phyloP scores from a whole-genome alignment of 495 filamentous ascomycete species.

The Immersiella caudata region DNA sequence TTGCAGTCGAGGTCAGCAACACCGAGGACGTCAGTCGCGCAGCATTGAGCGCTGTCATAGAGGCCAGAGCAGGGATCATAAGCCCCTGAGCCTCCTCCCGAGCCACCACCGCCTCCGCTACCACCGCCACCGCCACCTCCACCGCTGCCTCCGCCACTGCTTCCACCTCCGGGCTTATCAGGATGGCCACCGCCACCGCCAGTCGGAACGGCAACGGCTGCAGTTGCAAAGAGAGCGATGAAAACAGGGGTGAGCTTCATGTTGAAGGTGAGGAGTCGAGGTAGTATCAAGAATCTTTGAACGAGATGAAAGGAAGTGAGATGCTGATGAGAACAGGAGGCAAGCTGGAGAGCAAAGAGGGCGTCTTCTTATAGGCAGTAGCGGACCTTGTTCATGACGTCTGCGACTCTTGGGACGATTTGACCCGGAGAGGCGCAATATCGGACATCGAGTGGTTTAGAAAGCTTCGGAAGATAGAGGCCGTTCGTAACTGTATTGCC shows the following conservation, averaged over 20 bases:
- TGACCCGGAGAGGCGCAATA: not conserved
- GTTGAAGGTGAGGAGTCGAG: not conserved
- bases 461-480: not conserved
- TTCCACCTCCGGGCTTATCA: not conserved
- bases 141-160: not conserved
- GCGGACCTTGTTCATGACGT: not conserved
- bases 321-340: not conserved
- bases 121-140: not conserved
- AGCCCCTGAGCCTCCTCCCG: not conserved
- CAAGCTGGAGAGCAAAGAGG: not conserved
- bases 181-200: conserved; percentile 7
- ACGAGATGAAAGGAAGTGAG: not conserved
- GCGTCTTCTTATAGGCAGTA: not conserved
- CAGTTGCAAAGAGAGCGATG: conserved; percentile 11
- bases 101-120: not conserved
- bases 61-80: conserved; percentile 45
- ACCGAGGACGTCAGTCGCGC: conserved; percentile 48
- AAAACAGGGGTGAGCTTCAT: conserved; percentile 16
- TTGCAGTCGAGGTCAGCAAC: conserved; percentile 48
- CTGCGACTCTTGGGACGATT: not conserved
- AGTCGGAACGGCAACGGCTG: conserved; percentile 6
- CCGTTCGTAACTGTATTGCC: not conserved
- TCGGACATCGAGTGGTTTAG: too few relatives aligned
- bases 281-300: not conserved
- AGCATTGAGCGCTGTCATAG: conserved; percentile 47